Conservation (phyloP, 768 basidiomycete genomes). For the Boletellus emodensis region DNA sequence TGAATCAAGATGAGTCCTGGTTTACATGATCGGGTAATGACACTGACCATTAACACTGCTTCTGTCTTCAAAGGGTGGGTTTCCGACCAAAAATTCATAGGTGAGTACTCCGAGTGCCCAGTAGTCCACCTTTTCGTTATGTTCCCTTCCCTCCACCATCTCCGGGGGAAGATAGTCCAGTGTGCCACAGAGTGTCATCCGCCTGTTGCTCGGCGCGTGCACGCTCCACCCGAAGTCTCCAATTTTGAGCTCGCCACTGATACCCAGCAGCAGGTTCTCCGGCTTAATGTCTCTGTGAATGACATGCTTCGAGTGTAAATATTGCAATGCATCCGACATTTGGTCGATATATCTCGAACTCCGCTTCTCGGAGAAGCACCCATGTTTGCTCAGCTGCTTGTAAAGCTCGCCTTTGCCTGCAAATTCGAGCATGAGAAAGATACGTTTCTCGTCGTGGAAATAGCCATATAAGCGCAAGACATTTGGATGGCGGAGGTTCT, state of each 20-base stretch:
- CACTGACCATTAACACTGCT: slow-evolving; percentile 67
- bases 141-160: slow-evolving; percentile 93
- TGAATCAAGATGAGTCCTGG: slow-evolving; percentile 25
- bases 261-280: slow-evolving; percentile 90
- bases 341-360: slow-evolving; percentile 92
- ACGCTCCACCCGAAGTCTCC: slow-evolving; percentile 99
- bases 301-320: slow-evolving; percentile 93
- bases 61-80: slow-evolving; percentile 83
- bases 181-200: slow-evolving; percentile 92
- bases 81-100: slow-evolving; percentile 90
- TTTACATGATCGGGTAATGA: background rate
- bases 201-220: slow-evolving; percentile 86
- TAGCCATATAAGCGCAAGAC: slow-evolving; percentile 93
- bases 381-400: slow-evolving; percentile 85
- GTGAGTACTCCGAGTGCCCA: slow-evolving; percentile 98
- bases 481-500: slow-evolving; percentile 92
- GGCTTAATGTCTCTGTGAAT: slow-evolving; percentile 99
- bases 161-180: slow-evolving; percentile 96
- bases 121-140: slow-evolving; percentile 87
- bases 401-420: slow-evolving; percentile 97
- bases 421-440: slow-evolving; percentile 98
- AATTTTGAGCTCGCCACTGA: slow-evolving; percentile 97
- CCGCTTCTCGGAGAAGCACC: slow-evolving; percentile 84
- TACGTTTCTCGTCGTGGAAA: slow-evolving; percentile 97
- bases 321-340: slow-evolving; percentile 93